Percentiles rank a stretch among this genome's conserved stretches.
These are phyloP conservation scores for Aspergillus incahuasiensis DNA, from an alignment of 495 filamentous ascomycete species.

Conservation along the genomic window DNA sequence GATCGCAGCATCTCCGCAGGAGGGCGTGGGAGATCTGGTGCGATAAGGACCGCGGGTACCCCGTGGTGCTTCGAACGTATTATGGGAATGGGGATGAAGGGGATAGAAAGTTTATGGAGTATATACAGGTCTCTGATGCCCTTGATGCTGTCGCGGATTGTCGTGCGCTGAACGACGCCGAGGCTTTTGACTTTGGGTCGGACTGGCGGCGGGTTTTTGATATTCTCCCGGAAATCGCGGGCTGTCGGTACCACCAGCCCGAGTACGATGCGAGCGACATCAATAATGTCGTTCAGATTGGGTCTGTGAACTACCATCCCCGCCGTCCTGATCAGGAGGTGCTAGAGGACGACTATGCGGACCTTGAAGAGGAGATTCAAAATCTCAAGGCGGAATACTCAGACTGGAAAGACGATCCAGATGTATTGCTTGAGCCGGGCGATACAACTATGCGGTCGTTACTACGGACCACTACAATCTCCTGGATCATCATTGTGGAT, in stretches of 20 bases:
- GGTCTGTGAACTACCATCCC: neutral
- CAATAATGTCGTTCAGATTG: slow-evolving; percentile 1
- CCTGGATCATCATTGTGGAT: slow-evolving; percentile 2
- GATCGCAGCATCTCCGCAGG: slow-evolving; percentile 10
- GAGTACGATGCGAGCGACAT: too few relatives aligned
- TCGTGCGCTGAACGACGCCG: too few relatives aligned
- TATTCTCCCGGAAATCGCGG: too few relatives aligned
- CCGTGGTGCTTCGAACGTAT: slow-evolving; percentile 15
- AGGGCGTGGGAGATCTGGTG: slow-evolving; percentile 12
- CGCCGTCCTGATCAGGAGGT: neutral
- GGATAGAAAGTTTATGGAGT: slow-evolving; percentile 4
- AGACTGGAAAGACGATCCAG: neutral
- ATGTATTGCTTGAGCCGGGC: neutral
- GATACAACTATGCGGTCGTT: neutral
- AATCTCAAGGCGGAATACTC: neutral
- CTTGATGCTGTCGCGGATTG: too few relatives aligned
- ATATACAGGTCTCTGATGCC: too few relatives aligned
- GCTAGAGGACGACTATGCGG: neutral
- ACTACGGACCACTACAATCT: neutral
- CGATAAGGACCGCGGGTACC: neutral
- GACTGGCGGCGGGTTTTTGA: too few relatives aligned
- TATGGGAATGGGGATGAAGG: slow-evolving; percentile 11
- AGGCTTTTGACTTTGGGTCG: too few relatives aligned
- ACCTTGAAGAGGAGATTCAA: neutral
- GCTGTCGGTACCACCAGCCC: too few relatives aligned